Percentiles rank a stretch among this genome's conserved stretches.
These are phyloP conservation scores for Penicillium sp. DNA, from an alignment of 2,329 filamentous ascomycete genomes.

Conservation along the genomic window DNA sequence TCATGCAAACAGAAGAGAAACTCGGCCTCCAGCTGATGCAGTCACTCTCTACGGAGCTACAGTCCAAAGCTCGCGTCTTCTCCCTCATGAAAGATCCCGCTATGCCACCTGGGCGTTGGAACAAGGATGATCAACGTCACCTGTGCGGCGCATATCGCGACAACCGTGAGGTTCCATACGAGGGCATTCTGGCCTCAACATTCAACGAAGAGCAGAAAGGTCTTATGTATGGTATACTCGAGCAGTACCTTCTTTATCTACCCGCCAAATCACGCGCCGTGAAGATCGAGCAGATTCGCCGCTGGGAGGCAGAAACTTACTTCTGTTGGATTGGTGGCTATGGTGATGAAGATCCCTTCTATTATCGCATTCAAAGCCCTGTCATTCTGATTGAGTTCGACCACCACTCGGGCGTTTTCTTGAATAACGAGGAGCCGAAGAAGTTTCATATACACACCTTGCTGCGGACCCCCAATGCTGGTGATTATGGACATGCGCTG, in stretches of 20 bases:
- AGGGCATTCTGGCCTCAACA: slow-evolving; percentile 64
- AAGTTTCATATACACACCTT: slow-evolving; percentile 82
- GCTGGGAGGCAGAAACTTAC: slow-evolving; percentile 70
- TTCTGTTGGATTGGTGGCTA: slow-evolving; percentile 77
- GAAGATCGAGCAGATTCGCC: slow-evolving; percentile 59
- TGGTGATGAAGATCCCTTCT: slow-evolving; percentile 71
- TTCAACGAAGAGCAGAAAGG: slow-evolving; percentile 52
- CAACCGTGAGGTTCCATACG: slow-evolving; percentile 75
- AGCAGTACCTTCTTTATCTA: slow-evolving; percentile 71
- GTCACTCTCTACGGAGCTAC: slow-evolving; percentile 53
- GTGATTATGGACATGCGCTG: slow-evolving; percentile 71
- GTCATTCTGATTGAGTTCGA: slow-evolving; percentile 78
- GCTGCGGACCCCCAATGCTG: slow-evolving; percentile 71
- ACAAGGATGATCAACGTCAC: slow-evolving; percentile 79
- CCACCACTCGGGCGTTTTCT: slow-evolving; percentile 77
- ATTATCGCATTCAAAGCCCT: slow-evolving; percentile 77
- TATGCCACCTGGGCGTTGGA: slow-evolving; percentile 70
- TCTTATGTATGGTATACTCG: slow-evolving; percentile 62
- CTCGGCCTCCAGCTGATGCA: slow-evolving; percentile 74
- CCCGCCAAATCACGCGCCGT: slow-evolving; percentile 59
- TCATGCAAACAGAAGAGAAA: slow-evolving; percentile 67
- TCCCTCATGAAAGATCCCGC: slow-evolving; percentile 63
- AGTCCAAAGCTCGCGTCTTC: slow-evolving; percentile 61
- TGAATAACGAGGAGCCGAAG: slow-evolving; percentile 72
- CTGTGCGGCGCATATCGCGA: slow-evolving; percentile 78